A percentile compares a stretch with the other conserved stretches of the same genome.
phyloP scores from a whole-genome alignment of 371 early-diverging fungal species.

The Mortierella sp. region DNA sequence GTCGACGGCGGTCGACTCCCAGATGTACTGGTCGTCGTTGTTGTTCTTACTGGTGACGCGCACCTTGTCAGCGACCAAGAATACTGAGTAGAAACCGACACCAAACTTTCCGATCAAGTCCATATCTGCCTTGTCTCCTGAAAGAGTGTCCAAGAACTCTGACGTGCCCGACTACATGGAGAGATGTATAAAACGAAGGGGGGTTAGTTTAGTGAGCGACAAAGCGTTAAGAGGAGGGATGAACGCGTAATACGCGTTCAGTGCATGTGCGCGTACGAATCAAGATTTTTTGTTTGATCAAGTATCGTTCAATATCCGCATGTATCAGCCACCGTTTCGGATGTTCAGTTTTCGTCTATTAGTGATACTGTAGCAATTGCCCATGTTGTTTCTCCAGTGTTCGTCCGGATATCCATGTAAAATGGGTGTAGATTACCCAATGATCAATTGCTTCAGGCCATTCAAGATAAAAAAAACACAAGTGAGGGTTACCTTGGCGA shows the following conservation, averaged over 20 bases:
- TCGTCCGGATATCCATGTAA: no score
- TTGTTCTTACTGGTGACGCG: constrained; percentile 92
- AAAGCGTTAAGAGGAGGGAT: neutral
- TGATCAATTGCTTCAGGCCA: no score
- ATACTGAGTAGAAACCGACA: constrained; percentile 97
- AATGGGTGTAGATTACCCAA: no score
- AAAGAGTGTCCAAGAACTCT: constrained; percentile 84
- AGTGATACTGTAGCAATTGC: no score
- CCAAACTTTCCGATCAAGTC: constrained; percentile 98
- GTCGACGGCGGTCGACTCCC: constrained; percentile 83
- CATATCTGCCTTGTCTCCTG: constrained; percentile 70
- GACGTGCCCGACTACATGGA: constrained; percentile 77
- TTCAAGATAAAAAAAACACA: neutral
- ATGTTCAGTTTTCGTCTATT: no score
- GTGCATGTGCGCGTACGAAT: neutral
- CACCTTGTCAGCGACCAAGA: constrained; percentile 97
- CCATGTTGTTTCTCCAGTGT: no score
- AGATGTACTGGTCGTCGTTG: constrained; percentile 88
- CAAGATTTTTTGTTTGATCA: neutral
- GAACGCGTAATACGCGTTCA: no score
- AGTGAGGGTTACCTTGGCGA: constrained; percentile 78
- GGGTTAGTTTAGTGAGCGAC: neutral
- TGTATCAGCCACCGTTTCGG: no score
- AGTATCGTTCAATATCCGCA: neutral
- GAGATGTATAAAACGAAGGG: neutral